Conservation (phyloP, 78 protist species). For the Planoprotostelium fungivorum region DNA sequence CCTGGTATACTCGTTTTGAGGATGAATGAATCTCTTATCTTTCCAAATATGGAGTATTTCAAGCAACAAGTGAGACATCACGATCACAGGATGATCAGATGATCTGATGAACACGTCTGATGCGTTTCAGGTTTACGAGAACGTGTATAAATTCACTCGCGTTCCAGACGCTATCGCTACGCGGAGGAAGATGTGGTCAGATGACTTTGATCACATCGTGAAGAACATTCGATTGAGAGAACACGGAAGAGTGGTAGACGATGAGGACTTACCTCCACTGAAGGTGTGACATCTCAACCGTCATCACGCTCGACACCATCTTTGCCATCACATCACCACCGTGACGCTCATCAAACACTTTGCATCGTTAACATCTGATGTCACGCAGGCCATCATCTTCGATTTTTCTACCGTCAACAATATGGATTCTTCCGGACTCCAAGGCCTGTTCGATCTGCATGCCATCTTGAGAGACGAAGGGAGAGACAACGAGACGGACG, state of each 20-base stretch:
- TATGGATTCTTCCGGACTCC: background rate
- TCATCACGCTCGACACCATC: too few species aligned
- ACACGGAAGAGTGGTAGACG: background rate
- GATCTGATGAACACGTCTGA: background rate
- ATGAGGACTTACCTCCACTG: background rate
- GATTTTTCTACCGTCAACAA: background rate
- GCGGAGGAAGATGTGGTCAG: background rate
- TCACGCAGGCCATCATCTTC: background rate
- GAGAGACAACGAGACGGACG: background rate
- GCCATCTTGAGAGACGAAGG: background rate
- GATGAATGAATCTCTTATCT: background rate
- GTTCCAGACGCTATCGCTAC: background rate
- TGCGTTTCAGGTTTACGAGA: background rate
- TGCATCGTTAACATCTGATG: too few species aligned
- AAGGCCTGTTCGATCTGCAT: background rate
- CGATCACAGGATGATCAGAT: too few species aligned
- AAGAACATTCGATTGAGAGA: background rate
- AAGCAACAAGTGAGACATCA: background rate
- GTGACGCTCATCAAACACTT: background rate
- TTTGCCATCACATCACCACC: background rate
- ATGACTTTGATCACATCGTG: background rate
- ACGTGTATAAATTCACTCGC: background rate
- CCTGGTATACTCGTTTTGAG: background rate
- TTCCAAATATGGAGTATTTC: background rate
- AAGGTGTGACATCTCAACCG: too few species aligned